Evolutionary conservation across 768 basidiomycete species (phyloP).

Genomic region (Tricholoma flavovirens): DNA sequence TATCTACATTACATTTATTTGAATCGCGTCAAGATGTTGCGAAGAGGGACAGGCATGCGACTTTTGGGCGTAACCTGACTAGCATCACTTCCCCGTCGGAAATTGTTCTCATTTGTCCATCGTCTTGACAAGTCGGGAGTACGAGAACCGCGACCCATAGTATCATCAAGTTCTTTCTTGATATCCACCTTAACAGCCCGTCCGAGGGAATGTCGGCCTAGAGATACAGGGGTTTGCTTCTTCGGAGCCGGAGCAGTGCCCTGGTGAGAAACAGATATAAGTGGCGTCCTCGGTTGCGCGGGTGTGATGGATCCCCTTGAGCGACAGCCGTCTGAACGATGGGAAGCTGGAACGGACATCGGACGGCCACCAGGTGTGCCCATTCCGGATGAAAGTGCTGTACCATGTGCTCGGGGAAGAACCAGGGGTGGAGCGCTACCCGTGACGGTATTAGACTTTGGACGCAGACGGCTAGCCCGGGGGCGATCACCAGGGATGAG

Average conservation of each 20-base stretch:
- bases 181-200: slow-evolving; percentile 20
- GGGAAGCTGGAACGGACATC: slow-evolving; percentile 4
- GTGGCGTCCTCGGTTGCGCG: slow-evolving; percentile 5
- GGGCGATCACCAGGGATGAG: background rate
- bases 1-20: slow-evolving; percentile 24
- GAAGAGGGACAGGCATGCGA: slow-evolving; percentile 40
- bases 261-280: slow-evolving; percentile 6
- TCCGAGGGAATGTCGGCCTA: slow-evolving; percentile 31
- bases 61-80: slow-evolving; percentile 27
- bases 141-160: slow-evolving; percentile 10
- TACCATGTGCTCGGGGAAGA: slow-evolving; percentile 1
- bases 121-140: slow-evolving; percentile 19
- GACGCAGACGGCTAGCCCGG: background rate
- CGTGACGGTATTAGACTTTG: slow-evolving; percentile 3
- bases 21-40: slow-evolving; percentile 42
- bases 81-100: slow-evolving; percentile 22
- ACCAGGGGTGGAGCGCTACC: slow-evolving; percentile 1
- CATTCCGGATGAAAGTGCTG: background rate
- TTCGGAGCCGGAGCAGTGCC: slow-evolving; percentile 8
- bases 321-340: background rate
- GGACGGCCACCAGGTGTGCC: background rate
- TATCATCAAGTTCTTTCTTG: slow-evolving; percentile 14
- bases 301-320: background rate
- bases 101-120: slow-evolving; percentile 29
- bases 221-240: slow-evolving; percentile 10